Evolutionary conservation across 192 early-diverging fungal species (phyloP), one percentile per base, ranked within the genome.

Genomic region (Coemansia sp.): DNA sequence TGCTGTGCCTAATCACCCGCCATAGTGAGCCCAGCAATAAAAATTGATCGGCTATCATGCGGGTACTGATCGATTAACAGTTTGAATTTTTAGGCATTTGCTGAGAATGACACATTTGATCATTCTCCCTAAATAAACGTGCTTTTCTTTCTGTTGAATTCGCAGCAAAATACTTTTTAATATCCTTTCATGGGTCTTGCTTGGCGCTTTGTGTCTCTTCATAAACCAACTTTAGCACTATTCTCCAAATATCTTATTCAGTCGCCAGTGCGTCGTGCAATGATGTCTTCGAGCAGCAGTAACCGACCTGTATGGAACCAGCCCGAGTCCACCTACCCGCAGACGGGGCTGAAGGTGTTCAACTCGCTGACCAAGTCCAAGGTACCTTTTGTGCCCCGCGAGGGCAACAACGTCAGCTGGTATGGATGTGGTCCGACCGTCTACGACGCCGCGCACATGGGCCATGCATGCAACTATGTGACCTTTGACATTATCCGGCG

Each of bases 361-460:
- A 97, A 97, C 77, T 90, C 93, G 23, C 83, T 97, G 73, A 97
- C 95, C 10, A 89, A 88, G 60, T 84, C 87, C 45, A 95, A 92
- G 90, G 91, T 90, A 7, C 91, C 92, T 17, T 98, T 98, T 69
- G 83, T 94, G 35, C 97, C 97, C 2, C 84, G 77, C 39, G 70
- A 87, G 5, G 91, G 91, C 19, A 91, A 91, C 73, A 78, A 77
- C 43, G 94, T 98, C 5, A 88, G 86, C 68, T 98, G 97, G 97
- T 98, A 98, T 75, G 90, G 85, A 64, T 99, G 97, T 83, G 97
- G 97, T 22, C 97, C 97, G 10, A 99, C 97, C 4, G 97, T 99
- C 21, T 99, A 99, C 69, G 94, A 94, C 69, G 86, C 90, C 5
- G 88, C 94, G 5, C 97, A 99, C 72, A 86, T 99, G 73, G 97